Percentiles rank a stretch among this genome's conserved stretches.
Evolutionary conservation across 2,329 filamentous ascomycete species (phyloP).

Genomic region (Phialophora macrospora): DNA sequence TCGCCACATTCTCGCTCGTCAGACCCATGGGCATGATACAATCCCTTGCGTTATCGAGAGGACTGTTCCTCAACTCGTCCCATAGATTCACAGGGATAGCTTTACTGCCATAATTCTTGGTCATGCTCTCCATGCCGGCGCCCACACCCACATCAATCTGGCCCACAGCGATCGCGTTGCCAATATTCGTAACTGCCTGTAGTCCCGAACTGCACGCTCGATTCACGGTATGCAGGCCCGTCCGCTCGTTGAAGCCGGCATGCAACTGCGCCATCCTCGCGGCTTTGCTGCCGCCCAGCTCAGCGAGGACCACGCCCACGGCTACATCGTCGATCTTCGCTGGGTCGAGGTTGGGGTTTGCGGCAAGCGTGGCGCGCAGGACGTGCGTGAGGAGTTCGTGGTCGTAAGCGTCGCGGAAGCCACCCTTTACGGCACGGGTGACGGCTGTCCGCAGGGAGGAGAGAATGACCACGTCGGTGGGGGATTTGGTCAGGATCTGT

Average conservation of each 20-base stretch:
- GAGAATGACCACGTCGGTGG: conserved; percentile 83
- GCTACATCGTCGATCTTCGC: conserved; percentile 76
- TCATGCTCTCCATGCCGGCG: conserved; percentile 97
- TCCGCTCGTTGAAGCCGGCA: conserved; percentile 73
- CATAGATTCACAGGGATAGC: conserved; percentile 86
- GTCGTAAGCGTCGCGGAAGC: conserved; percentile 84
- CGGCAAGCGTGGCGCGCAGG: conserved; percentile 70
- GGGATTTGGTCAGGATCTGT: conserved; percentile 76
- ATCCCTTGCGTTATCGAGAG: conserved; percentile 72
- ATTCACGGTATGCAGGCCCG: conserved; percentile 84
- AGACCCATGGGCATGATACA: conserved; percentile 95
- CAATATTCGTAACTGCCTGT: conserved; percentile 74
- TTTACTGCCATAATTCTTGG: conserved; percentile 79
- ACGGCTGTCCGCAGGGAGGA: conserved; percentile 89
- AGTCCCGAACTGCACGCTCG: conserved; percentile 81
- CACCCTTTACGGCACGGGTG: conserved; percentile 80
- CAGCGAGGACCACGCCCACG: conserved; percentile 86
- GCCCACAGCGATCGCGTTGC: conserved; percentile 75
- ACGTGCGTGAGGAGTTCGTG: conserved; percentile 77
- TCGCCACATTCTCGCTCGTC: conserved; percentile 86
- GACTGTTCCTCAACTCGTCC: conserved; percentile 70
- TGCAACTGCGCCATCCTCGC: conserved; percentile 90
- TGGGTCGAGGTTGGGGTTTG: conserved; percentile 73
- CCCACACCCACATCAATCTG: conserved; percentile 76
- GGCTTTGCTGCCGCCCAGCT: conserved; percentile 88